Conservation (phyloP, 768 basidiomycete genomes). For the Termitomyces sp. region DNA sequence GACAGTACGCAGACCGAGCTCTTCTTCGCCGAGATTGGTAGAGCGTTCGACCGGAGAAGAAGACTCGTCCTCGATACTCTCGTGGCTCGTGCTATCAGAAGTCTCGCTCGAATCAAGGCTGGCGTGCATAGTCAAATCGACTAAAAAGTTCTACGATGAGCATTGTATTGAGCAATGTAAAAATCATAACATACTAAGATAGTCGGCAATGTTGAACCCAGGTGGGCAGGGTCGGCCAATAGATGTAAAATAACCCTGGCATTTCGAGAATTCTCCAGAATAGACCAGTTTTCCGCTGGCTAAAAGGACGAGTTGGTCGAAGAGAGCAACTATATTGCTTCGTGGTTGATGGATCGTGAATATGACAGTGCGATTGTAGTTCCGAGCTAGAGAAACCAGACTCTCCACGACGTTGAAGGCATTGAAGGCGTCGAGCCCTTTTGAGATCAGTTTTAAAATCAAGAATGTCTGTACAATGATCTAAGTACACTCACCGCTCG, state of each 20-base stretch:
- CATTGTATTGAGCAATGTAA: slow-evolving; percentile 1
- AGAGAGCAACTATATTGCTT: slow-evolving; percentile 94
- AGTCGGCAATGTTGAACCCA: slow-evolving; percentile 97
- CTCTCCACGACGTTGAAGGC: slow-evolving; percentile 93
- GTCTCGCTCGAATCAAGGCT: slow-evolving; percentile 30
- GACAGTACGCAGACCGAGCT: slow-evolving; percentile 51
- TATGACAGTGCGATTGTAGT: slow-evolving; percentile 91
- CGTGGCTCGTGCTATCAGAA: slow-evolving; percentile 14
- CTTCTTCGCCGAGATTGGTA: slow-evolving; percentile 58
- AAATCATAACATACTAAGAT: slow-evolving; percentile 61
- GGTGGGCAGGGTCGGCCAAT: slow-evolving; percentile 84
- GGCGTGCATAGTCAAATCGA: slow-evolving; percentile 69
- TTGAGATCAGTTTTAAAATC: background rate
- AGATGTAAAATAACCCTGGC: slow-evolving; percentile 74
- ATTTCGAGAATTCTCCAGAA: slow-evolving; percentile 69
- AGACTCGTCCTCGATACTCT: slow-evolving; percentile 22
- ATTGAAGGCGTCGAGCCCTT: slow-evolving; percentile 92
- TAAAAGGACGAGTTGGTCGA: slow-evolving; percentile 86
- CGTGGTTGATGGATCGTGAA: slow-evolving; percentile 99
- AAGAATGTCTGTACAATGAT: background rate
- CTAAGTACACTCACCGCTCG: slow-evolving; percentile 59
- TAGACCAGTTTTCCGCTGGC: slow-evolving; percentile 83
- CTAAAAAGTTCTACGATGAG: slow-evolving; percentile 25
- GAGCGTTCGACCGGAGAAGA: slow-evolving; percentile 26
- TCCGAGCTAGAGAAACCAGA: slow-evolving; percentile 76